Conservation (phyloP, 768 basidiomycete genomes). For the Lentinula aciculospora region DNA sequence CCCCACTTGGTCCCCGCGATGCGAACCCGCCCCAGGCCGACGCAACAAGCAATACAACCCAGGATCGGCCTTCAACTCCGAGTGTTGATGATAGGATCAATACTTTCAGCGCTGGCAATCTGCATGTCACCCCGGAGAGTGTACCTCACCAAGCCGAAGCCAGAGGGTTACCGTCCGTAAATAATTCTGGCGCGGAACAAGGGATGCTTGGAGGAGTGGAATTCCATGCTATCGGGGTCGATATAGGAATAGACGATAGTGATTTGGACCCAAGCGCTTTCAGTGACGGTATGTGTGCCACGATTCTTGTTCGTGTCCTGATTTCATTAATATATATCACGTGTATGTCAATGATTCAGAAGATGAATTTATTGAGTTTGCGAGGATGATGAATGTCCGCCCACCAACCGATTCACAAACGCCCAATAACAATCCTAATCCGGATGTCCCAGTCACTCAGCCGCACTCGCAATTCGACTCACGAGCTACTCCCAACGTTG, state of each 20-base stretch:
- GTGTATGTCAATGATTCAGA: neutral
- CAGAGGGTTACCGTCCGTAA: neutral
- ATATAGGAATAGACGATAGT: neutral
- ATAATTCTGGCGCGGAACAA: neutral
- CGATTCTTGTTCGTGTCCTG: neutral
- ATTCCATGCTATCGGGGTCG: neutral
- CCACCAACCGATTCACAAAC: neutral
- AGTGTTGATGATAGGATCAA: neutral
- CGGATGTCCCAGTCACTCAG: neutral
- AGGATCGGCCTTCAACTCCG: neutral
- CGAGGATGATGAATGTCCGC: too few species aligned
- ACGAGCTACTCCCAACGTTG: neutral
- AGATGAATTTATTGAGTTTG: too few species aligned
- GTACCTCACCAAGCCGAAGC: neutral
- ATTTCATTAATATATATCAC: neutral
- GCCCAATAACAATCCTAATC: neutral
- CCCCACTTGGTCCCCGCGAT: neutral
- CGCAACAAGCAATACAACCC: neutral
- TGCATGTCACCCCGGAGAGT: neutral
- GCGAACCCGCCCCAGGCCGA: neutral
- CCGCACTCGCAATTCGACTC: neutral
- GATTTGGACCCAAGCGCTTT: neutral
- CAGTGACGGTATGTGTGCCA: neutral
- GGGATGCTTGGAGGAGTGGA: neutral
- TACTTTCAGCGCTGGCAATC: neutral